A percentile compares a stretch with the other conserved stretches of the same genome.
Conservation (phyloP, 2,329 filamentous ascomycete genomes). For the Xylaria sp. region DNA sequence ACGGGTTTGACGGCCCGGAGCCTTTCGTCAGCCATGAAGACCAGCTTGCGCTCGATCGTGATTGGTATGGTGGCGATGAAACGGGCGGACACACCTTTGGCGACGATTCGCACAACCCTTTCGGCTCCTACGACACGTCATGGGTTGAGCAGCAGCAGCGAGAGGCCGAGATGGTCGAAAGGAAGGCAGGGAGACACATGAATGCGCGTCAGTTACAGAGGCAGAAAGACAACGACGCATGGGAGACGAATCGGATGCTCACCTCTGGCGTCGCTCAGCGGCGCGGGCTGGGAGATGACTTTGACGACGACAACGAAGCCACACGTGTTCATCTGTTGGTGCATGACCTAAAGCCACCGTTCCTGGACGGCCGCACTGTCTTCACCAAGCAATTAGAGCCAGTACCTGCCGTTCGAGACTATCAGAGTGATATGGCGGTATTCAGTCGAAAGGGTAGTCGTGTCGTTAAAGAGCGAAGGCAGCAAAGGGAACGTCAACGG, state of each 20-base stretch:
- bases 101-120: conserved; percentile 93
- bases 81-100: conserved; percentile 84
- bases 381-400: conserved; percentile 98
- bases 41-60: conserved; percentile 80
- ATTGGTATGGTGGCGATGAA: conserved; percentile 94
- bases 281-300: conserved; percentile 82
- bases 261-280: conserved; percentile 95
- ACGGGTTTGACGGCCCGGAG: conserved; percentile 71
- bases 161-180: conserved; percentile 80
- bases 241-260: conserved; percentile 99
- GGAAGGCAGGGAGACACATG: conserved; percentile 76
- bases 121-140: conserved; percentile 79
- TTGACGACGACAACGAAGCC: conserved; percentile 89
- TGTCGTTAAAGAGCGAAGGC: conserved; percentile 89
- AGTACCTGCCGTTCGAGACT: conserved; percentile 89
- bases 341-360: conserved; percentile 93
- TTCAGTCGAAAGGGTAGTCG: conserved; percentile 95
- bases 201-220: conserved; percentile 83
- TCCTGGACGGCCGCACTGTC: conserved; percentile 92
- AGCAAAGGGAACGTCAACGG: conserved; percentile 91
- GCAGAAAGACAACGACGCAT: conserved; percentile 94
- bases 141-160: conserved; percentile 76
- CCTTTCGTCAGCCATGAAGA: conserved; percentile 73
- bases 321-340: conserved; percentile 91
- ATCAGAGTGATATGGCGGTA: conserved; percentile 98